Base-by-base conservation (phyloP, 805 yeast genomes). In the Pichia eremophila region DNA sequence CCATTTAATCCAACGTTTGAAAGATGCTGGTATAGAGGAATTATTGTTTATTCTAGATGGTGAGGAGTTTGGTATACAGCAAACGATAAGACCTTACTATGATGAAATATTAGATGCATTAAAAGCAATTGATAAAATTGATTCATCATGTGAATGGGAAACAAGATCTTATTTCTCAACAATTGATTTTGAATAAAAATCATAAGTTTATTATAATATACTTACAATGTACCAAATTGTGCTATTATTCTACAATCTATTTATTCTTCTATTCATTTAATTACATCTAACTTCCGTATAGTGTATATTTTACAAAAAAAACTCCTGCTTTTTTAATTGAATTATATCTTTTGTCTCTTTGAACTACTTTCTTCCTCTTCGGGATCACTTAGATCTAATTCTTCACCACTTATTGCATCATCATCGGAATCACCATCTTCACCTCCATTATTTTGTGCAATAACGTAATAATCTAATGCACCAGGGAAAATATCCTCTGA, bases 401-500 rank as follows among this genome's bases (percentile, higher is more conserved):
- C 54, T 15, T 48, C 54, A 11, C 46, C 54, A 43, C 49, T 49
- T 29, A 29, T 29, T 35, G 43, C 37, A 44, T 47, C 49, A 17
- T 46, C 46, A 15, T 51, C 56, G 18, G 74, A 77, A n/a, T 76
- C 80, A 36, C 73, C 83, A 53, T 80, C 76, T 38, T 74, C 58
- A 9, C 70, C 36, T 3, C 73, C 72, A 42, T 73, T 79, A 46
- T 79, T 83, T 27, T 73, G 78, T 0, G 90, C 89, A 57, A 81
- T 81, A 8, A 86, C 81, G 57, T 83, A 91, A 60, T 85, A 83
- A 56, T 83, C 85, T 25, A 87, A 80, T 5, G 96, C 93, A 55
- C 81, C 81, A 14, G 96, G 95, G 60, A 77, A 90, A 40, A 91
- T 61, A 57, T 90, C 96, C 41, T 88, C 95, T 6, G 78, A 70